Conservation (phyloP, 345 rosid genomes). For the Citrus reticulata region DNA sequence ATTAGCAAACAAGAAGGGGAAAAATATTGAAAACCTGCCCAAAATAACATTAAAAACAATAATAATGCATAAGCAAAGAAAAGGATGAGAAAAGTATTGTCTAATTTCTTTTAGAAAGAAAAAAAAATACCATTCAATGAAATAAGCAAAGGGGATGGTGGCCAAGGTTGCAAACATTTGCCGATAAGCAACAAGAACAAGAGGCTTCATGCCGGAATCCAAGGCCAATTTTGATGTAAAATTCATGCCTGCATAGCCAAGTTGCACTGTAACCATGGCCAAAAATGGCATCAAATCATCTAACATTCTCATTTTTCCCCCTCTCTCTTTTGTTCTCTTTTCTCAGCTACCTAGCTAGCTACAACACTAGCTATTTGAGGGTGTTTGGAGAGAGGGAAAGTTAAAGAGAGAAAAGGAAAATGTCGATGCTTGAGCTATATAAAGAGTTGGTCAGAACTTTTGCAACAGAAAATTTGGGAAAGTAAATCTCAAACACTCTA, state of each 20-base stretch:
- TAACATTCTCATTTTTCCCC: slow-evolving; percentile 7
- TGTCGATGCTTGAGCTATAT: background rate
- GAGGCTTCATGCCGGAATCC: slow-evolving; percentile 85
- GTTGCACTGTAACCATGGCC: slow-evolving; percentile 73
- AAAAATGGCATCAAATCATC: slow-evolving; percentile 54
- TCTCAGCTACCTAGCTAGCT: background rate
- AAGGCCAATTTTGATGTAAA: slow-evolving; percentile 82
- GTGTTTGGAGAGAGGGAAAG: slow-evolving; percentile 1
- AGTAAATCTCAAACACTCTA: background rate
- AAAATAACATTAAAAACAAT: background rate
- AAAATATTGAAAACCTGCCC: background rate
- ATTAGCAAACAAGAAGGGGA: background rate
- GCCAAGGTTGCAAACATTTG: slow-evolving; percentile 78
- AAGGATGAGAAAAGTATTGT: background rate
- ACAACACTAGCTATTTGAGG: background rate
- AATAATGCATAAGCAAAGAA: background rate
- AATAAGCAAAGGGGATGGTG: slow-evolving; percentile 61
- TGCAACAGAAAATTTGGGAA: slow-evolving; percentile 22
- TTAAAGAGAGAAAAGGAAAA: background rate
- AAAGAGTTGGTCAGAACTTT: background rate
- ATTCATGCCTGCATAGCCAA: slow-evolving; percentile 86
- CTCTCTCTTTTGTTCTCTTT: background rate
- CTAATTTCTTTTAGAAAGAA: background rate
- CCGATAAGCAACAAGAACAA: slow-evolving; percentile 71
- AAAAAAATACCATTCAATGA: slow-evolving; percentile 57